A percentile compares a stretch with the other conserved stretches of the same genome.
Evolutionary conservation across 768 basidiomycete species (phyloP).

Genomic region (Lactarius tabidus): DNA sequence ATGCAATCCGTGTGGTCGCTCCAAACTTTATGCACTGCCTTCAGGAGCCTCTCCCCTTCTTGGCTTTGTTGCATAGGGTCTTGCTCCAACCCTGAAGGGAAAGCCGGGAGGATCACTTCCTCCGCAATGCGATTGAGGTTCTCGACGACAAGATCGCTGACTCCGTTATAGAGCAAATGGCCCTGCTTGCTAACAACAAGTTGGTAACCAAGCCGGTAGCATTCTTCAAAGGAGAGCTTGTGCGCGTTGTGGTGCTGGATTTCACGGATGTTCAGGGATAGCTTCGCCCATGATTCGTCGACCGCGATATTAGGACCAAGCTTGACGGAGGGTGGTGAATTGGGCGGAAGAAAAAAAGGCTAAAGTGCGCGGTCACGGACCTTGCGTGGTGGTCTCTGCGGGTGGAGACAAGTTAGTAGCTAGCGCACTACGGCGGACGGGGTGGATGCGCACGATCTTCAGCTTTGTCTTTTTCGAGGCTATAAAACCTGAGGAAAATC

Average conservation of each 20-base stretch:
- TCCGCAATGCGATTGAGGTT: constrained; percentile 79
- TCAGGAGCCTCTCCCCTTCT: constrained; percentile 82
- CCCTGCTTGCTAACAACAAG: constrained; percentile 88
- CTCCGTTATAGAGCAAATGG: constrained; percentile 81
- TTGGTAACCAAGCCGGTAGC: constrained; percentile 91
- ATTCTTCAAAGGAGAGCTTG: constrained; percentile 87
- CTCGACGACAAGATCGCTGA: constrained; percentile 70
- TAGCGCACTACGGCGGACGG: constrained; percentile 27
- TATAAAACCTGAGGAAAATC: constrained; percentile 18
- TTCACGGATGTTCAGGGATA: constrained; percentile 84
- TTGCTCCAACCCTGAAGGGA: constrained; percentile 63
- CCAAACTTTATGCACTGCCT: constrained; percentile 82
- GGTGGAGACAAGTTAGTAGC: constrained; percentile 14
- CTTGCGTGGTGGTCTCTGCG: constrained; percentile 46
- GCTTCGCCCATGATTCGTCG: constrained; percentile 77
- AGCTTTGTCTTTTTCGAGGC: constrained; percentile 33
- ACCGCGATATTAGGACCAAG: constrained; percentile 72
- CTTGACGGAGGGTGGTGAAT: constrained; percentile 36
- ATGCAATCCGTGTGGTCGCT: constrained; percentile 90
- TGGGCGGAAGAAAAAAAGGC: not conserved
- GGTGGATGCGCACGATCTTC: constrained; percentile 39
- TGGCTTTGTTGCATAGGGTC: constrained; percentile 74
- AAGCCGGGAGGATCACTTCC: constrained; percentile 73
- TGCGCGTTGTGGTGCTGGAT: constrained; percentile 93
- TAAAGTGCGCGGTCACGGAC: constrained; percentile 31